Evolutionary conservation across 129 eudicot species (phyloP).

Genomic region (Flaveria bidentis): DNA sequence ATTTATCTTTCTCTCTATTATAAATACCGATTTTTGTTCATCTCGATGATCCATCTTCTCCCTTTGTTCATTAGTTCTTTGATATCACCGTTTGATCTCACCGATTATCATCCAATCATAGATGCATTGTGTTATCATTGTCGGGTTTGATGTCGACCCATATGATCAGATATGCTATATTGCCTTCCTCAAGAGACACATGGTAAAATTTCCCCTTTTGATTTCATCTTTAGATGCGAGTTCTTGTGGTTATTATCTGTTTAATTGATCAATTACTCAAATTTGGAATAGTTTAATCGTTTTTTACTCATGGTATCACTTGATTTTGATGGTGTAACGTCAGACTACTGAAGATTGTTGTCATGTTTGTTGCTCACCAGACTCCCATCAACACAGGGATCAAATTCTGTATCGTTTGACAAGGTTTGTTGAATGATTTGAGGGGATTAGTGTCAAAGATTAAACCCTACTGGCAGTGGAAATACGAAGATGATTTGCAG

Average conservation of each 20-base stretch:
- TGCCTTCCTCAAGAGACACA: background rate
- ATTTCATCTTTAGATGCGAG: background rate
- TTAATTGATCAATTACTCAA: background rate
- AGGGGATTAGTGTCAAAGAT: no score
- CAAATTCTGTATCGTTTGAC: background rate
- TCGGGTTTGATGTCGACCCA: background rate
- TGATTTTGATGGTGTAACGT: no score
- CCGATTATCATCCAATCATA: background rate
- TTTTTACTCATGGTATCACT: no score
- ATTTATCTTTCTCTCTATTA: no score
- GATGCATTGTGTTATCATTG: background rate
- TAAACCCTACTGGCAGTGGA: background rate
- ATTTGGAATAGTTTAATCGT: no score
- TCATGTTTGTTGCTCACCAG: background rate
- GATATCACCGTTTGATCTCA: no score
- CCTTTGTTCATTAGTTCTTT: no score
- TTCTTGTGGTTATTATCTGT: background rate
- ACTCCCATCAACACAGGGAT: background rate
- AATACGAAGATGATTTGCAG: background rate
- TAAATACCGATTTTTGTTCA: no score
- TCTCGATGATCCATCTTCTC: no score
- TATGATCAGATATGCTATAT: background rate
- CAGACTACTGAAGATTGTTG: background rate
- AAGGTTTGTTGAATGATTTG: no score
- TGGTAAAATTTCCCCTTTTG: background rate